Percentiles rank a stretch among this genome's conserved stretches.
Conservation (phyloP, 768 basidiomycete genomes). For the Lactifluus pinguis region DNA sequence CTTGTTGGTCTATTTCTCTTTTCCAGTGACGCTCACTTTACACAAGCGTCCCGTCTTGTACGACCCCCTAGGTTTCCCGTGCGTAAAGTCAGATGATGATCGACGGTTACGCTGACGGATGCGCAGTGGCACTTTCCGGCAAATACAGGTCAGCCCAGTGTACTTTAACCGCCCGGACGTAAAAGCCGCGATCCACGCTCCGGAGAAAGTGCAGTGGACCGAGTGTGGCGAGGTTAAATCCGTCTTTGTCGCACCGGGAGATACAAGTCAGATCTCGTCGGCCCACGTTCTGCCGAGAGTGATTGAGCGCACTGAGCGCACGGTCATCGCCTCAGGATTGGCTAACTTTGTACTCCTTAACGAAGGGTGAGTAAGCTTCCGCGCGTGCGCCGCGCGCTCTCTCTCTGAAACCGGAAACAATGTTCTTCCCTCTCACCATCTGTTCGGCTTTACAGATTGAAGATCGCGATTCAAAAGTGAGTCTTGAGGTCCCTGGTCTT, state of each 20-base stretch:
- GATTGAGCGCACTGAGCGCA: slow-evolving; percentile 2
- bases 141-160: slow-evolving; percentile 14
- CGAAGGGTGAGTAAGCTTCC: slow-evolving; percentile 13
- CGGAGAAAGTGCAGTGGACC: slow-evolving; percentile 12
- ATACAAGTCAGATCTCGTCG: neutral
- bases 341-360: slow-evolving; percentile 7
- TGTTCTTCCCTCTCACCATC: neutral
- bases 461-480: slow-evolving; percentile 17
- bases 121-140: slow-evolving; percentile 14
- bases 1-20: too few relatives aligned
- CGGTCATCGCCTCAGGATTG: slow-evolving; percentile 10
- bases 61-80: slow-evolving; percentile 20
- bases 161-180: slow-evolving; percentile 19
- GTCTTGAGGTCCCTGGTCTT: neutral
- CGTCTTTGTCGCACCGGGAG: slow-evolving; percentile 5
- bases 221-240: neutral
- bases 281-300: slow-evolving; percentile 10
- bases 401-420: too few relatives aligned
- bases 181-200: slow-evolving; percentile 19
- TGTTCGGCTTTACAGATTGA: neutral
- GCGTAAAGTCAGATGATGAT: neutral
- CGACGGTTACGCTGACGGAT: neutral
- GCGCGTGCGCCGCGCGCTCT: too few relatives aligned
- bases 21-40: neutral
- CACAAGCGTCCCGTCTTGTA: slow-evolving; percentile 13